phyloP scores from a whole-genome alignment of 2,329 filamentous ascomycete genomes.

The Neofusicoccum parvum region DNA sequence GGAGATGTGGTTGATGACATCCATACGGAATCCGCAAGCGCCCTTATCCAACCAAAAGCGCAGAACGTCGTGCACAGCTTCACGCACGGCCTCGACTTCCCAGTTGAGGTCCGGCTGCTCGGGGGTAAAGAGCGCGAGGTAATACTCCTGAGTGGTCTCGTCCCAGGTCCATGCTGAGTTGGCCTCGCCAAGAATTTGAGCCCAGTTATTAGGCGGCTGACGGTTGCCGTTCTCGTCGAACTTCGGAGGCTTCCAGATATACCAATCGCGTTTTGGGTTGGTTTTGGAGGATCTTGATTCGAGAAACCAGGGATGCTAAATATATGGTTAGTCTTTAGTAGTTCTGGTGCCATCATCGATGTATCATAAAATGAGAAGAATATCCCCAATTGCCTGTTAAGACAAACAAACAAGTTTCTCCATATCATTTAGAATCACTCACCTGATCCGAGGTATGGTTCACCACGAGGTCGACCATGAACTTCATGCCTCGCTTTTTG shows the following conservation, averaged over 20 bases:
- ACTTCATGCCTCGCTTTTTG: conserved; percentile 65
- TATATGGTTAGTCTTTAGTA: background rate
- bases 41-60: conserved; percentile 53
- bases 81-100: conserved; percentile 48
- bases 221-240: conserved; percentile 57
- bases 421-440: background rate
- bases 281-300: conserved; percentile 64
- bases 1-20: conserved; percentile 53
- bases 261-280: conserved; percentile 70
- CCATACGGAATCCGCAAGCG: conserved; percentile 50
- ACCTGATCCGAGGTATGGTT: conserved; percentile 70
- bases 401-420: background rate
- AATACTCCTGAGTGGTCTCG: conserved; percentile 50
- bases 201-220: conserved; percentile 61
- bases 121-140: conserved; percentile 49
- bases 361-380: too few species aligned
- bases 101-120: conserved; percentile 53
- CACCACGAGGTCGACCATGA: conserved; percentile 75
- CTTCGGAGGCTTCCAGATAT: conserved; percentile 65
- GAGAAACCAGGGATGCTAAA: conserved; percentile 69
- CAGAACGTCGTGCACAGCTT: conserved; percentile 50
- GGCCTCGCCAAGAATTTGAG: conserved; percentile 40
- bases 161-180: conserved; percentile 50
- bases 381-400: too few species aligned
- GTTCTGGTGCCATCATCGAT: too few species aligned